A percentile compares a stretch with the other conserved stretches of the same genome.
Conservation (phyloP, 2,329 filamentous ascomycete species). For the Cladosporium sp. region DNA sequence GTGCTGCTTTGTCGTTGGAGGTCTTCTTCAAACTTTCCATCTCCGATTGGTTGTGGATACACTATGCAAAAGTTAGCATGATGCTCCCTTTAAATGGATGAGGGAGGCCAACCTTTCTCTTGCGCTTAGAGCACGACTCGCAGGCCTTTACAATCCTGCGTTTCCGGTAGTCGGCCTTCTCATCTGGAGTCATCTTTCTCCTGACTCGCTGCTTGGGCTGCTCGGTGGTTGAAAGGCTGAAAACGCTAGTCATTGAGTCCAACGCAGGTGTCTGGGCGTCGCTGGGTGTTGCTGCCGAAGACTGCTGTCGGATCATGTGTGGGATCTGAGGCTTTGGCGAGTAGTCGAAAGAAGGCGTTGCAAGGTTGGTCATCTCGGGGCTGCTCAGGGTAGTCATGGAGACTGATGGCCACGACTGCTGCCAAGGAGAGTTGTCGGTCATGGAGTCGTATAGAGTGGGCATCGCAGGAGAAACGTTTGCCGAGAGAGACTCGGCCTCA, state of each 20-base stretch:
- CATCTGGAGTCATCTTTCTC: slow-evolving; percentile 43
- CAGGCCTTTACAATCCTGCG: slow-evolving; percentile 42
- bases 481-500: slow-evolving; percentile 30
- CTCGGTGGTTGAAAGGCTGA: slow-evolving; percentile 37
- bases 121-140: slow-evolving; percentile 40
- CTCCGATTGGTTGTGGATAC: slow-evolving; percentile 37
- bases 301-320: slow-evolving; percentile 28
- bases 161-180: slow-evolving; percentile 43
- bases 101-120: slow-evolving; percentile 32
- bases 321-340: slow-evolving; percentile 27
- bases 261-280: slow-evolving; percentile 33
- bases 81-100: background rate
- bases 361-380: slow-evolving; percentile 35
- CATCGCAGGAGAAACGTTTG: slow-evolving; percentile 26
- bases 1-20: slow-evolving; percentile 20
- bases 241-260: slow-evolving; percentile 43
- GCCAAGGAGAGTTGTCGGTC: slow-evolving; percentile 29
- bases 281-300: slow-evolving; percentile 26
- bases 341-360: slow-evolving; percentile 35
- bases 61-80: slow-evolving; percentile 23
- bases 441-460: slow-evolving; percentile 26
- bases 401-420: slow-evolving; percentile 36
- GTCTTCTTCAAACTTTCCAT: slow-evolving; percentile 30
- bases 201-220: slow-evolving; percentile 40
- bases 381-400: slow-evolving; percentile 36